Base-by-base conservation (phyloP, 2,329 filamentous ascomycete species). In the Bipolaris bicolor region DNA sequence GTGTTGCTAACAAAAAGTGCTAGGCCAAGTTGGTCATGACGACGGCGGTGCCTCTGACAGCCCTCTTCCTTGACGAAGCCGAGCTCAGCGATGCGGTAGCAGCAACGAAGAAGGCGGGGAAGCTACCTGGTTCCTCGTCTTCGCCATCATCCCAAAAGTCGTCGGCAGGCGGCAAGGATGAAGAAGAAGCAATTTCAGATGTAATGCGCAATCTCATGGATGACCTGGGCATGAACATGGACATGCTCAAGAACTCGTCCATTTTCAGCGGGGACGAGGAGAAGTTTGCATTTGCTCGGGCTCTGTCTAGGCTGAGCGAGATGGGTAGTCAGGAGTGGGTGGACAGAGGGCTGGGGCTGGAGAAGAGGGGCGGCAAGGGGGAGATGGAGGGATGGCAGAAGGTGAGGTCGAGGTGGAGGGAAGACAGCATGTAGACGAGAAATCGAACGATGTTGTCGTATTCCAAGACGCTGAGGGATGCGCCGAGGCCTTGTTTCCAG, bases 241-340 rank as follows among this genome's bases (percentile, higher is more conserved):
- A 88, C 48, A 88, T 90, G 77, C 82, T 99, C 68, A 96, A 96
- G 80, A 88, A 88, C 64, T 92, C 89, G 40, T 91, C 86, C 64
- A 86, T 98, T 37, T 99, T 99, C 76, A 90, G 89, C 1, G 95
- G 95, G 39, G 95, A 97, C 57, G 95, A 99, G 80, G 95, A 99
- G 78, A 86, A 92, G 0, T 99, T 99, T 80, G 95, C 95, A 0
- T 99, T 99, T 81, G 92, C 92, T 22, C 82, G 95, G 52, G 95
- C 95, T 1, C 76, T 98, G 66, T 93, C 89, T 52, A 82, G 95
- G 54, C 79, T 99, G 60, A 89, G 83, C 52, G 92, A 98, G 78
- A 99, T 99, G 95, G 91, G 92, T 18, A 95, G 91, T 74, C 86
- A 88, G 75, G 90, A 97, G 75, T 99, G 95, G 95, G 90, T 98